Percentiles rank a stretch among this genome's conserved stretches.
These are phyloP conservation scores for Gnomoniopsis smithogilvyi DNA, from an alignment of 2,329 filamentous ascomycete genomes.

Conservation along the genomic window DNA sequence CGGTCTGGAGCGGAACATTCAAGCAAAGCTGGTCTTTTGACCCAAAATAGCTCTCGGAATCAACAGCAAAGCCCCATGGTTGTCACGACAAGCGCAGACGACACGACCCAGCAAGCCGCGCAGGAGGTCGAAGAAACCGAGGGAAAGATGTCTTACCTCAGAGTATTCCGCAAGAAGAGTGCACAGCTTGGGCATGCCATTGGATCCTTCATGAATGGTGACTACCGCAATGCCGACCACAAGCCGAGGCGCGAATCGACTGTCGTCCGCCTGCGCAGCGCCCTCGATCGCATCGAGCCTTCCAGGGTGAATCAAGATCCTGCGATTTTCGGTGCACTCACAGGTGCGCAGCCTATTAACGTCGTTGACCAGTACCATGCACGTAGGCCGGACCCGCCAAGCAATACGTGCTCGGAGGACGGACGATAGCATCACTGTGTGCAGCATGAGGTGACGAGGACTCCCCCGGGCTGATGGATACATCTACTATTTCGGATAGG, in stretches of 20 bases:
- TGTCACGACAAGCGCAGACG: background rate
- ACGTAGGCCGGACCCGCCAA: background rate
- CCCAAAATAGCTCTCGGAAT: background rate
- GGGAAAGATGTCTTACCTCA: background rate
- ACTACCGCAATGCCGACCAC: constrained; percentile 13
- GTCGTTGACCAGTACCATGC: background rate
- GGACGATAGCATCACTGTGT: background rate
- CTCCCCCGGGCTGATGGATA: background rate
- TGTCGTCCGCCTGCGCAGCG: constrained; percentile 1
- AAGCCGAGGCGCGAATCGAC: constrained; percentile 13
- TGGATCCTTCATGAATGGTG: constrained; percentile 13
- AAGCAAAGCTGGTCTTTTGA: background rate
- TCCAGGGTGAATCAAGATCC: background rate
- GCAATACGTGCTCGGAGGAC: background rate
- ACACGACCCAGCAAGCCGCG: background rate
- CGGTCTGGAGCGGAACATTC: background rate
- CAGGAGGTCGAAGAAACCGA: background rate
- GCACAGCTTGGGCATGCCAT: constrained; percentile 3
- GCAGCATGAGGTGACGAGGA: background rate
- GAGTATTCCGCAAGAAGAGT: constrained; percentile 11
- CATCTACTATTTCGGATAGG: background rate
- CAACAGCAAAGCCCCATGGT: background rate
- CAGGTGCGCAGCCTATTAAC: constrained; percentile 10
- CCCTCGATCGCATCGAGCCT: constrained; percentile 10
- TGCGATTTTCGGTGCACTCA: constrained; percentile 11